Base-by-base conservation (phyloP, 257 asterid species). In the Perilla frutescens region DNA sequence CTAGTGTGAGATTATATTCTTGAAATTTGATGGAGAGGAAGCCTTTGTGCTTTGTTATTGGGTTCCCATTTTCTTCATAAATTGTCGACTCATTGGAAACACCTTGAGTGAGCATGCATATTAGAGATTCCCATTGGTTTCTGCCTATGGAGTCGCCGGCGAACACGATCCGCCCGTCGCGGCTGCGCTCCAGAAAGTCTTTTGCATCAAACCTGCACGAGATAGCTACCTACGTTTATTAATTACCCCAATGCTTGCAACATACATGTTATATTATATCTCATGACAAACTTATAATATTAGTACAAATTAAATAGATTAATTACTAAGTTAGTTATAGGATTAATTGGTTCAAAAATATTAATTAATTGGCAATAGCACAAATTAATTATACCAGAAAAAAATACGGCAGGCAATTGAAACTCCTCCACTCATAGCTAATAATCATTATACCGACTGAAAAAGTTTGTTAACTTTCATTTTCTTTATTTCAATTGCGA, bases 111-210 rank as follows among this genome's bases (percentile, higher is more conserved):
- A 92, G 82, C 97, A 92, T 85, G 90, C 99, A 95, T 60, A 90
- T 55, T 62, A 95, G 74, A 32, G 99, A 95, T 6, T 95, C 99
- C 99, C 98, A 95, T 72, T 95, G 99, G 90, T 95, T 95, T 77
- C 99, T 78, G 36, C 87, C 94, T 3, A 92, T 95, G 56, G 99
- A 95, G 77, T 95, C 99, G 1, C 99, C 99, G 1, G 94, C 97
- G 13, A 92, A 92, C 51, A 95, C 93, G 45, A 95, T 78, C 31
- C 98, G 81, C 0, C 90, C 81, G 53, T 87, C 81, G 7, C 81
- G 78, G 61, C 77, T 69, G 1, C 93, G 90, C 10, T 78, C 69
- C 0, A 95, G 89, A 69, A 95, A 78, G 56, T 81, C 92, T 2
- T 76, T 80, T 5, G 97, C 90, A 31, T 90, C 86, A 15, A 92